Conservation (phyloP, 306 rosid genomes). For the Dalbergia cochinchinensis region DNA sequence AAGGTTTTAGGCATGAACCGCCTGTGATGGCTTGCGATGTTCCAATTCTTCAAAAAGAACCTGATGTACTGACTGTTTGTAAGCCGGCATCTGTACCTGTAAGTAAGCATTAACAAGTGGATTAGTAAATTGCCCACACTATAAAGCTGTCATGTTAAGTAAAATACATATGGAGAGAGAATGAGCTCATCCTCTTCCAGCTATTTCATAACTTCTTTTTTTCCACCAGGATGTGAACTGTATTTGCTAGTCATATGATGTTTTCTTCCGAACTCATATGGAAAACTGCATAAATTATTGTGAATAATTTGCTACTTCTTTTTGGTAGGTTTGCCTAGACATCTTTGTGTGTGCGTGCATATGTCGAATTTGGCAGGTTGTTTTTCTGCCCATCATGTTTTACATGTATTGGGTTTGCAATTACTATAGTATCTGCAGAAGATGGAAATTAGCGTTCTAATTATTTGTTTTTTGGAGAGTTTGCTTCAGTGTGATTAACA, state of each 20-base stretch:
- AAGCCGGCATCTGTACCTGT: constrained; percentile 94
- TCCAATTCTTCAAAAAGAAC: constrained; percentile 63
- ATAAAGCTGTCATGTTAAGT: constrained; percentile 8
- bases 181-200: constrained; percentile 4
- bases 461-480: not conserved
- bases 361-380: not conserved
- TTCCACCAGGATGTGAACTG: not conserved
- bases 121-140: constrained; percentile 32
- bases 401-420: not conserved
- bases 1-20: constrained; percentile 85
- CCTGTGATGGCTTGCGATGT: constrained; percentile 81
- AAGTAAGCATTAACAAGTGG: constrained; percentile 50
- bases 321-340: not conserved
- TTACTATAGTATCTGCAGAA: not conserved
- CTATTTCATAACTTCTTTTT: not conserved
- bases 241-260: constrained; percentile 6
- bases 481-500: constrained; percentile 1
- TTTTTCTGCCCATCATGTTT: not conserved
- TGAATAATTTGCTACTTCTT: not conserved
- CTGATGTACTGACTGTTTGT: constrained; percentile 76
- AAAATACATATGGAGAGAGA: constrained; percentile 26
- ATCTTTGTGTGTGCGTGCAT: not conserved
- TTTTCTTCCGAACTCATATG: not conserved
- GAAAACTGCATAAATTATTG: not conserved
- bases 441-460: not conserved